Evolutionary conservation across 2,329 filamentous ascomycete genomes (phyloP).

Genomic region (Dryadomyces quercus-mongolicae): DNA sequence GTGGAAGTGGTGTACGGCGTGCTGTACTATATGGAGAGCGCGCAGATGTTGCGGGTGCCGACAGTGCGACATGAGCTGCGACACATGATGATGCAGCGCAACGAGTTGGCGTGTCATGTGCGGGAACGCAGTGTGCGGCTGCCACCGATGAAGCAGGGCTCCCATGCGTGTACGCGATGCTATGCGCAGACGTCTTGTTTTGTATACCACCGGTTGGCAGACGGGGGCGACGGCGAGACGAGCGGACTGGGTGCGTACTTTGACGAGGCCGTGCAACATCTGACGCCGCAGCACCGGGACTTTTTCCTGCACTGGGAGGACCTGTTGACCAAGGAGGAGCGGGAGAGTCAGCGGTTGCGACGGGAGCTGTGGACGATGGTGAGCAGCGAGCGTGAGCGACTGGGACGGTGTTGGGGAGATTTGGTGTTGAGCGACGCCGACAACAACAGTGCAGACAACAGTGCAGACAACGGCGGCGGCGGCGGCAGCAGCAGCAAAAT

Average conservation of each 20-base stretch:
- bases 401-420: slow-evolving; percentile 81
- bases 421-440: slow-evolving; percentile 60
- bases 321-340: slow-evolving; percentile 87
- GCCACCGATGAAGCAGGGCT: slow-evolving; percentile 74
- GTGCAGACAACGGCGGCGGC: no score
- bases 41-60: slow-evolving; percentile 73
- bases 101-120: slow-evolving; percentile 75
- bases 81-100: slow-evolving; percentile 95
- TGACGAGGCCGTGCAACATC: slow-evolving; percentile 63
- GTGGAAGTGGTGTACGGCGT: slow-evolving; percentile 83
- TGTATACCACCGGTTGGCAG: slow-evolving; percentile 81
- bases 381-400: slow-evolving; percentile 73
- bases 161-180: slow-evolving; percentile 72
- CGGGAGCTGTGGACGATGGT: slow-evolving; percentile 95
- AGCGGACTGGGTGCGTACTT: slow-evolving; percentile 77
- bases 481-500: slow-evolving; percentile 67
- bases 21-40: slow-evolving; percentile 89
- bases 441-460: slow-evolving; percentile 42
- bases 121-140: slow-evolving; percentile 68
- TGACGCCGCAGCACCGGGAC: slow-evolving; percentile 60
- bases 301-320: slow-evolving; percentile 96
- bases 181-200: slow-evolving; percentile 89
- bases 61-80: slow-evolving; percentile 78
- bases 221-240: slow-evolving; percentile 68
- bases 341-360: slow-evolving; percentile 73